Conservation (phyloP, 108 stramenopile species). For the Skeletonema marinoi region DNA sequence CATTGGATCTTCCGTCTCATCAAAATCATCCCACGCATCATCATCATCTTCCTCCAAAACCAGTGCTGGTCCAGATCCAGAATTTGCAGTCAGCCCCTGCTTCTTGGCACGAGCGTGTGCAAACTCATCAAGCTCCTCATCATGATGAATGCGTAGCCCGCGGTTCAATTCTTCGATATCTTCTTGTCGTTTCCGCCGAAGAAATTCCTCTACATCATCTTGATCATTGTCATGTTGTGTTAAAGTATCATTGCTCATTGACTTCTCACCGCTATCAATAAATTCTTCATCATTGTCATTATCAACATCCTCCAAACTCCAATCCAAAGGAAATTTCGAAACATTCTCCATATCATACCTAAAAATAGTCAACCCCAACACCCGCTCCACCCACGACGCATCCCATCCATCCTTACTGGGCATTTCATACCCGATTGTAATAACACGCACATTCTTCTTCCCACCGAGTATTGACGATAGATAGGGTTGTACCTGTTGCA, state of each 20-base stretch:
- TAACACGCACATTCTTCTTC: constrained; percentile 48
- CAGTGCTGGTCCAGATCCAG: no score
- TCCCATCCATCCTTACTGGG: constrained; percentile 60
- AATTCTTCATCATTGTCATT: background rate
- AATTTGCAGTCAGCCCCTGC: background rate
- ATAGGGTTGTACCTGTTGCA: constrained; percentile 61
- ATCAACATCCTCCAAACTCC: constrained; percentile 27
- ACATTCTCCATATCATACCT: constrained; percentile 75
- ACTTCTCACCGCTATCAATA: background rate
- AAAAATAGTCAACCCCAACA: constrained; percentile 75
- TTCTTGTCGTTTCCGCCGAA: background rate
- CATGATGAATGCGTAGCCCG: constrained; percentile 36
- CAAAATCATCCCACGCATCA: constrained; percentile 42
- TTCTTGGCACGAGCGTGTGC: constrained; percentile 23
- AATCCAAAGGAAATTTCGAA: constrained; percentile 21
- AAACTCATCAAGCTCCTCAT: constrained; percentile 39
- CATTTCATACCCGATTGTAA: constrained; percentile 83
- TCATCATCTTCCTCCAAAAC: constrained; percentile 1
- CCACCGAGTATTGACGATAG: constrained; percentile 63
- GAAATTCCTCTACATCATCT: background rate
- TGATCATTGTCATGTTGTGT: background rate
- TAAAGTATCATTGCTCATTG: background rate
- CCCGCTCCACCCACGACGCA: constrained; percentile 63
- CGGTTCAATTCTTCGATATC: constrained; percentile 27
- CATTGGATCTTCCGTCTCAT: constrained; percentile 42